Percentiles rank a stretch among this genome's conserved stretches.
Evolutionary conservation across 805 yeast genomes (phyloP).

Genomic region (Ogataea populi-albae): DNA sequence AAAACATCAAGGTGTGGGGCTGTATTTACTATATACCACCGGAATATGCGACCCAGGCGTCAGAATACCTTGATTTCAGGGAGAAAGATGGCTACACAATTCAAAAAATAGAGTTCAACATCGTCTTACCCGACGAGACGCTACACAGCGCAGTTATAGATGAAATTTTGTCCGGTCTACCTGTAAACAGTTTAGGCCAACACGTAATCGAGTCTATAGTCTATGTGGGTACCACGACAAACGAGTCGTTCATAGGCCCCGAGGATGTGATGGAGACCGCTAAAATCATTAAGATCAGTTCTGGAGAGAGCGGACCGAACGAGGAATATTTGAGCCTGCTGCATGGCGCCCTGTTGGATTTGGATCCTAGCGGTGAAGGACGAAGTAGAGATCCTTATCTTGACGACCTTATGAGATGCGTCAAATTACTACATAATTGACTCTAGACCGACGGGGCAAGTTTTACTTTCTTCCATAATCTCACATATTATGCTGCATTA

Average conservation of each 20-base stretch:
- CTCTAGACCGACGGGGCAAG: too few species aligned
- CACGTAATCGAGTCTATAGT: slow-evolving; percentile 54
- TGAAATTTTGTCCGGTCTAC: slow-evolving; percentile 27
- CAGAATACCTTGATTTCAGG: slow-evolving; percentile 69
- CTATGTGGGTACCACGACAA: slow-evolving; percentile 80
- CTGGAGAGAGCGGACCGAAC: slow-evolving; percentile 84
- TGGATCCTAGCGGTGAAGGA: slow-evolving; percentile 32
- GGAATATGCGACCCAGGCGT: slow-evolving; percentile 56
- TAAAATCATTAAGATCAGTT: slow-evolving; percentile 46
- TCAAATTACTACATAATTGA: background rate
- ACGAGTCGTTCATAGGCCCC: slow-evolving; percentile 84
- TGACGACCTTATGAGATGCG: slow-evolving; percentile 23
- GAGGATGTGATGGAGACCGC: slow-evolving; percentile 63
- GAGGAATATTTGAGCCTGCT: slow-evolving; percentile 63
- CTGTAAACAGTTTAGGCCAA: slow-evolving; percentile 35
- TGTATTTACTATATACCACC: slow-evolving; percentile 80
- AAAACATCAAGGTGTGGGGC: slow-evolving; percentile 64
- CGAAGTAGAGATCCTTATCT: slow-evolving; percentile 41
- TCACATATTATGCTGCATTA: too few species aligned
- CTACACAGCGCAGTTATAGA: slow-evolving; percentile 20
- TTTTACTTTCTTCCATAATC: too few species aligned
- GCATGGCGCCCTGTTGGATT: slow-evolving; percentile 43
- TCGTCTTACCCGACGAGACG: slow-evolving; percentile 32
- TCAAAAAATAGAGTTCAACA: slow-evolving; percentile 62
- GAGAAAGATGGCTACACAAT: slow-evolving; percentile 87